Base-by-base conservation (phyloP, 192 early-diverging fungal genomes). In the Entomortierella lignicola region DNA sequence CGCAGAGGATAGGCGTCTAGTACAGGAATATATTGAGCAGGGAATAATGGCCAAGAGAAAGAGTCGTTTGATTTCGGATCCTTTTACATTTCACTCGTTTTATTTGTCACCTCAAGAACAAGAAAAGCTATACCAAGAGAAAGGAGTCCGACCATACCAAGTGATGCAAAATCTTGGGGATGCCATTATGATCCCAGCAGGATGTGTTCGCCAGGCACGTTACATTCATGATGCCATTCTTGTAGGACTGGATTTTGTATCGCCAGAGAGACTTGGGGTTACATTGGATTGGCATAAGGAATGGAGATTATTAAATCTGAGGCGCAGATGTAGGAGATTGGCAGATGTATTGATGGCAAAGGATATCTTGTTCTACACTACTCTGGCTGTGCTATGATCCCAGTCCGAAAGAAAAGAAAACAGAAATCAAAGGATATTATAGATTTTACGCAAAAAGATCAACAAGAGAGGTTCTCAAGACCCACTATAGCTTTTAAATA, bases 111-210 rank as follows among this genome's bases (percentile, higher is more conserved):
- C 66, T 1, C 6, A 8, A n/a, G 47, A 41, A 1, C 56, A 59
- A 25, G 4, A 27, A 2, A 31, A 51, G 21, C 20, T 69, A n/a
- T 58, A 53, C 10, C 30, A 27, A 20, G 8, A 41, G 57, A 53
- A 21, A 10, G 56, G 56, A 0, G 57, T 47, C 1, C 56, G 57
- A 26, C 31, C 66, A 0, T 59, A 27, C 8, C 57, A 37, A 13
- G 66, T 69, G 7, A 13, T 50, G 6, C 66, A 69, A 25, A 29
- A 29, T 20, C 11, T 30, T 3, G 66, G 66, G 7, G 66, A 69
- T 4, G 66, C 66, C 0, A 55, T 69, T 29, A 53, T 69, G 66
- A 69, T 69, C 23, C 66, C 66, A 20, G 56, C 66, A 8, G 66
- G 66, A 25, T 53, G 44, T 41, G 29, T 53, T 2, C 42, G 66